Evolutionary conservation across 352 stramenopile genomes (phyloP).

Genomic region (Paralagenidium karlingii): DNA sequence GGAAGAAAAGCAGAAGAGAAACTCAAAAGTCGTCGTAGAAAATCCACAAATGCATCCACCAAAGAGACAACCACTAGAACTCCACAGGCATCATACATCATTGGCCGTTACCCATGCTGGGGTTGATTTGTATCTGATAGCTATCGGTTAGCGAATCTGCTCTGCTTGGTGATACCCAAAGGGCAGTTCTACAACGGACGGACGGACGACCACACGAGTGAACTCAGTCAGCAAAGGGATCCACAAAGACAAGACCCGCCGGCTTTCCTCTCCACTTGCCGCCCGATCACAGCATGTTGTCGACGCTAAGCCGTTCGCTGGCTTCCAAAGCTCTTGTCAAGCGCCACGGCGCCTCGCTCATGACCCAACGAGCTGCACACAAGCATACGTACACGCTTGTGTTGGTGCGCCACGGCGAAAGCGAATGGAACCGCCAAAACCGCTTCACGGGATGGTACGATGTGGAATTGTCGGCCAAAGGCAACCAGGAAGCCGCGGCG

Average conservation of each 20-base stretch:
- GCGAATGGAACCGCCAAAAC: slow-evolving; percentile 92
- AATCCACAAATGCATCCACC: slow-evolving; percentile 2
- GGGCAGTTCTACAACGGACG: too few species aligned
- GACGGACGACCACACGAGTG: too few species aligned
- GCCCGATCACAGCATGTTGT: slow-evolving; percentile 22
- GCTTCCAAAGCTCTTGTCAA: slow-evolving; percentile 14
- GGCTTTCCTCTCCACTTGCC: slow-evolving; percentile 1
- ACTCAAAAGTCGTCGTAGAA: too few species aligned
- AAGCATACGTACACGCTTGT: slow-evolving; percentile 85
- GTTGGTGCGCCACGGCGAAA: slow-evolving; percentile 90
- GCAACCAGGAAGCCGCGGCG: slow-evolving; percentile 85
- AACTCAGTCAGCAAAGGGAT: too few species aligned
- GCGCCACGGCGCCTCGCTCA: slow-evolving; percentile 9
- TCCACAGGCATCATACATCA: neutral
- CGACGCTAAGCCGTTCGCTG: slow-evolving; percentile 41
- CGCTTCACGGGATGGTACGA: slow-evolving; percentile 92
- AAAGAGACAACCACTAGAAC: slow-evolving; percentile 15
- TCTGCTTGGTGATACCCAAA: too few species aligned
- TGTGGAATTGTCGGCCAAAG: slow-evolving; percentile 82
- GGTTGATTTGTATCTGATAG: too few species aligned
- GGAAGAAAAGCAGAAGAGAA: slow-evolving; percentile 6
- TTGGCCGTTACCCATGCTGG: too few species aligned
- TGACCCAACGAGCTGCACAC: slow-evolving; percentile 30
- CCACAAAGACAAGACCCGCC: too few species aligned
- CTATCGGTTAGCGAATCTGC: too few species aligned